Base-by-base conservation (phyloP, 495 filamentous ascomycete species). In the Acidomyces sp. region DNA sequence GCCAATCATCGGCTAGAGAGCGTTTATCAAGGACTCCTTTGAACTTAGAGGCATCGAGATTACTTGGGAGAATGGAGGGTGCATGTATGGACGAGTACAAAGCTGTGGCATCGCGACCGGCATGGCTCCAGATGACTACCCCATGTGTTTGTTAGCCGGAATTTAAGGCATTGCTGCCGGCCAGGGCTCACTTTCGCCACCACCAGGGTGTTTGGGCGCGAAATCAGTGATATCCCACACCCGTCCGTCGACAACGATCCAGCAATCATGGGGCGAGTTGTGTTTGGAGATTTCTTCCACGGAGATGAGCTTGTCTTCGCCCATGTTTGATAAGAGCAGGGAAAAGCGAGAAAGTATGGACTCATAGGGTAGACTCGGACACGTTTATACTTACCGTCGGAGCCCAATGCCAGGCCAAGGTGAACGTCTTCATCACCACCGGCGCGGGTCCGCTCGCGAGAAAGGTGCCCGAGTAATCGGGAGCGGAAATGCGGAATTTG, bases 41-140 rank as follows among this genome's bases (percentile, higher is more conserved):
- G 25, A 63, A 55, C 40, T 75, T 74, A 7, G 69, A 65, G 1
- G 64, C 35, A 0, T 64, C 49, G 1, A 82, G 63, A 12, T 67
- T 66, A 35, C 66, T 60, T 42, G 7, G 15, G 7, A 83, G 60
- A 21, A 85, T 62, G 11, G 65, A 68, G 1, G 73, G 69, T 0
- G 72, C 61, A 49, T 87, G 83, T 6, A 82, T 68, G 51, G 72
- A 67, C 23, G 69, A 65, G 58, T 85, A 90, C 5, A 76, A 69
- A 24, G 62, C 51, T 12, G 80, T 79, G 16, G 81, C 82, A 59
- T 90, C 83, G 15, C 39, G 26, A 7, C 45, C 45, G 41, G 45
- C 45, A 30, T 48, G 29, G 11, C 31, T 25, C 24, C n/a, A 36
- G 28, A 48, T 48, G 3, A 43, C 45, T 48, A n/a, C 12, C 6